Percentiles rank a stretch among this genome's conserved stretches.
Evolutionary conservation across 164 flowering plant genomes (phyloP).

Genomic region (Echeveria elegans): DNA sequence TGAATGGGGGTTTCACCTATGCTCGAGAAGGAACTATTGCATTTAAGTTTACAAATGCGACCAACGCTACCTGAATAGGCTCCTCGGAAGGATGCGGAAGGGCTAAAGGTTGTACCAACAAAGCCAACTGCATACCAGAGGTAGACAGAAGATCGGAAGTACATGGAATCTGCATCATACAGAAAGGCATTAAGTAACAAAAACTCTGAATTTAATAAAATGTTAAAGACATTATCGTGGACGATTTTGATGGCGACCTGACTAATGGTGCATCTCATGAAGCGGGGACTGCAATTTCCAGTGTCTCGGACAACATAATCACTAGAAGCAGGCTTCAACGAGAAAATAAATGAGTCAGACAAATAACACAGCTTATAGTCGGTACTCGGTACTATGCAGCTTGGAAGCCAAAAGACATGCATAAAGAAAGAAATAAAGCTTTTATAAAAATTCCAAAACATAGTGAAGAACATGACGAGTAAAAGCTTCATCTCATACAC

Average conservation of each 20-base stretch:
- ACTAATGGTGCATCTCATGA: constrained; percentile 88
- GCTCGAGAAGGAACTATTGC: not conserved
- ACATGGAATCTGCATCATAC: constrained; percentile 69
- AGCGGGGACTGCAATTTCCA: constrained; percentile 98
- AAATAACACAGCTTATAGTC: no score
- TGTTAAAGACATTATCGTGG: not conserved
- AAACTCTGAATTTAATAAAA: no score
- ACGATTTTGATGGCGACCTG: constrained; percentile 46
- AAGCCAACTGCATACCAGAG: constrained; percentile 88
- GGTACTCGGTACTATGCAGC: no score
- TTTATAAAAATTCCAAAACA: no score
- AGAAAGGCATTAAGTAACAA: not conserved
- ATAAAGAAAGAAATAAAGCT: no score
- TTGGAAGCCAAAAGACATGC: no score
- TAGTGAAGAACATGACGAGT: no score
- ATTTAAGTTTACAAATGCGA: no score
- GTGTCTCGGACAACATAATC: constrained; percentile 82
- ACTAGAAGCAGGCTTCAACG: constrained; percentile 76
- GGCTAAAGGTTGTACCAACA: constrained; percentile 93
- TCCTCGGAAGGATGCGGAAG: constrained; percentile 98
- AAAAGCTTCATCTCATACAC: not conserved
- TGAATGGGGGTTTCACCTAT: no score
- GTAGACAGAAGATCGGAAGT: constrained; percentile 78
- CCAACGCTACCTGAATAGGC: constrained; percentile 63
- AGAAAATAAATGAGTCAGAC: no score